Evolutionary conservation across 148 eudicot species (phyloP), one percentile per base, ranked within the genome.

Genomic region (Persicaria maculosa): DNA sequence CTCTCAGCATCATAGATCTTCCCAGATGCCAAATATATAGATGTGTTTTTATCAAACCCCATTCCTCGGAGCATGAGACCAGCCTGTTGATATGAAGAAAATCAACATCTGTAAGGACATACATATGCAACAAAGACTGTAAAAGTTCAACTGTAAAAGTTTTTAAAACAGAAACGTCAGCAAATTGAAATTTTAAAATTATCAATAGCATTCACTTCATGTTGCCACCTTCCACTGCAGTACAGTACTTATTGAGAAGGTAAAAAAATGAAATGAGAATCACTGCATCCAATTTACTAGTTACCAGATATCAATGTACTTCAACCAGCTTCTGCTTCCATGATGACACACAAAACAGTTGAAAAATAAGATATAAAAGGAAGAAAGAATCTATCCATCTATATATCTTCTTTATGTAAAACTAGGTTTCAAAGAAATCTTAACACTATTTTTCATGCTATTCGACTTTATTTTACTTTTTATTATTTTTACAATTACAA

Each of bases 21-120:
- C 72, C 97, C 99, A 76, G 99, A 92, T 57, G 99, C 99, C 85
- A 95, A 82, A 82, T 77, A 95, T 47, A 95, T 92, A 25, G 93
- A 84, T 71, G 99, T 92, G 76, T 86, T 87, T 62, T 80, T 86
- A 79, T 89, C 88, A 77, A 95, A 95, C 74, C 99, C 99, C 97
- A 95, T 95, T 71, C 99, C 99, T 76, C 99, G 88, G 68, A 95
- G 96, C 96, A 90, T 92, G 84, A 95, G 80, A 61, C 99, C 99
- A 25, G 92, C 99, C 99, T 95, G 83, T 76, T 77, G 52, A 73
- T 75, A 78, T 73, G 62, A 12, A 79, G 73, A 73, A 71, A 68
- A 45, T 50, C 9, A 58, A 17, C 10, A 50, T 4, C 69, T 50
- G 16, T 61, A 53, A 47, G 57, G 1, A 48, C 31, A 50, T 59